Conservation (phyloP, 768 basidiomycete species). For the Pulveroboletus frians region DNA sequence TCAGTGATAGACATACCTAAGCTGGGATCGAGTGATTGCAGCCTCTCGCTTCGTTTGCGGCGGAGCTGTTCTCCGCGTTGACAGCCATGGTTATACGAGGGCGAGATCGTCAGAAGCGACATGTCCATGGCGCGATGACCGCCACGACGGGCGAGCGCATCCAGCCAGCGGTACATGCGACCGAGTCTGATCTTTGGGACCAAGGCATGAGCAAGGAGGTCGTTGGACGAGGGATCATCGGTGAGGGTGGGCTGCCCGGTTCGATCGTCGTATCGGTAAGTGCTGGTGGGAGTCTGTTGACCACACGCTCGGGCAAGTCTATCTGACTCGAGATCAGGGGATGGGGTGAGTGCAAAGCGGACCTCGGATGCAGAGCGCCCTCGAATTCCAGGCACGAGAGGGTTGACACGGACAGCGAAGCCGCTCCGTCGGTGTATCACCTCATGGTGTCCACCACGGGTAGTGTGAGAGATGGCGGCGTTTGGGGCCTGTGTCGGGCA, state of each 20-base stretch:
- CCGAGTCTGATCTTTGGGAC: conserved; percentile 19
- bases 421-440: conserved; percentile 8
- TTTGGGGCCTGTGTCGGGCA: conserved; percentile 5
- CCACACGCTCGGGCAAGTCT: conserved; percentile 29
- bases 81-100: conserved; percentile 12
- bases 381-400: conserved; percentile 8
- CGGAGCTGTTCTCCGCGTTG: conserved; percentile 24
- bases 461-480: conserved; percentile 5
- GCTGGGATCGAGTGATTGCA: conserved; percentile 19
- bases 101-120: conserved; percentile 22
- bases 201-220: conserved; percentile 5
- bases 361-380: conserved; percentile 22
- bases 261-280: conserved; percentile 10
- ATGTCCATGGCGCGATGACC: conserved; percentile 27
- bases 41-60: conserved; percentile 13
- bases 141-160: conserved; percentile 20
- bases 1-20: conserved; percentile 22
- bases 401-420: conserved; percentile 11
- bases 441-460: conserved; percentile 12
- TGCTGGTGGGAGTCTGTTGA: conserved; percentile 5
- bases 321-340: conserved; percentile 27
- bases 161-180: conserved; percentile 25
- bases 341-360: conserved; percentile 17
- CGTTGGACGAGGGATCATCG: background rate
- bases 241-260: background rate